Base-by-base conservation (phyloP, 2,329 filamentous ascomycete genomes). In the Dryadomyces quercus-mongolicae region DNA sequence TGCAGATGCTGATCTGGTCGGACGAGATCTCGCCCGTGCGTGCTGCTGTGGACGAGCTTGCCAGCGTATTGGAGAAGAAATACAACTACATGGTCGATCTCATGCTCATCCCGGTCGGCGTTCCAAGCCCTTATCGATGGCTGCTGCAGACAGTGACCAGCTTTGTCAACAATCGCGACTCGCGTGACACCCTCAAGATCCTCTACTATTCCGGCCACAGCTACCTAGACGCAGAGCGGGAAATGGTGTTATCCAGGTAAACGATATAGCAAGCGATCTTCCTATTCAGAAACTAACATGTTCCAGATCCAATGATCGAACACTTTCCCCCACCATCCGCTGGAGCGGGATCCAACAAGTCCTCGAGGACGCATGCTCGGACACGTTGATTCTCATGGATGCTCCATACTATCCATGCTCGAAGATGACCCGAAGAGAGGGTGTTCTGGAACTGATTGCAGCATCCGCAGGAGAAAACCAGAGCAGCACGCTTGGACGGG, bases 341-440 rank as follows among this genome's bases (percentile, higher is more conserved):
- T 82, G 78, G 78, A 76, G 70, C 56, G 72, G 72, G 20, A 74
- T 82, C 42, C 77, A 81, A 61, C 74, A 75, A 56, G 73, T 74
- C 16, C 67, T 82, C 8, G 78, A 82, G 62, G 75, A 79, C 56
- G 75, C 77, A 2, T 69, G 68, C 34, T 72, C 77, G 3, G 78
- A 82, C 61, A 77, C 74, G 5, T 67, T 82, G 20, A 71, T 82
- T 54, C 67, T 82, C 38, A 78, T 82, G 75, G 78, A 82, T 63
- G 73, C 77, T 6, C 74, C 75, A 0, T 81, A 79, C 61, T 81
- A 76, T 52, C 76, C 77, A 1, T 76, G 75, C 9, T 73, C 74
- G 2, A 74, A 71, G 57, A 73, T 77, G 62, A 67, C 72, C 34
- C 74, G 76, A 6, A 73, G 75, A 52, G 71, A 71, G 50, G 78